Base-by-base conservation (phyloP, 176 grass and related monocot genomes). In the Olyra latifolia region DNA sequence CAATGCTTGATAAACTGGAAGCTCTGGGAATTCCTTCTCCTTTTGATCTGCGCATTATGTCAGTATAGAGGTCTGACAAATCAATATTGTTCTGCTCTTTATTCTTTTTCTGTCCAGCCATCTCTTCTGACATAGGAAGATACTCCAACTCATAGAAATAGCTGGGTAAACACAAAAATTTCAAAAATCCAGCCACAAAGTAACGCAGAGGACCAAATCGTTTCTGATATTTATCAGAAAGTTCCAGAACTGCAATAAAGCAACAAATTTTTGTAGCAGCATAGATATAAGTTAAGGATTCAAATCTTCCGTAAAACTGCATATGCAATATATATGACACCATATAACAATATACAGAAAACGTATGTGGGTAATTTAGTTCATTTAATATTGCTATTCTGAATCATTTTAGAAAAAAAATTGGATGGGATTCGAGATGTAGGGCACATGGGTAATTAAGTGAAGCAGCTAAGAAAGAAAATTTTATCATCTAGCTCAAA, bases 201-300 rank as follows among this genome's bases (percentile, higher is more conserved):
- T 99, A 95, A 27, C 96, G 88, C 62, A 99, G 84, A 49, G 96
- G 93, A 38, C 96, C 96, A 73, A 93, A 99, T 87, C 71, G 85
- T 72, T 93, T 96, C 70, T 99, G 93, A 83, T 99, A 99, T 83
- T 90, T 99, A 72, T 93, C 91, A 7, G 97, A 96, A 86, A 93
- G 90, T 83, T 93, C 93, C 59, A 99, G 79, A 69, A 99, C 97
- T 99, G 87, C 82, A 90, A 19, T 15, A 83, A 88, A 90, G 23
- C 4, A 59, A 59, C 23, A 27, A 27, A 13, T 1, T 15, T 60
- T 28, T 28, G 57, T 60, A 28, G 24, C 57, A 28, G 57, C 57
- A 28, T 60, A 28, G 57, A 60, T 14, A 60, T 60, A 60, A 28
- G 57, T 27, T 60, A 28, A 60, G 5, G 57, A 6, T 28, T 28